Base-by-base conservation (phyloP, 2,329 filamentous ascomycete genomes). In the Aspergillus sp. region DNA sequence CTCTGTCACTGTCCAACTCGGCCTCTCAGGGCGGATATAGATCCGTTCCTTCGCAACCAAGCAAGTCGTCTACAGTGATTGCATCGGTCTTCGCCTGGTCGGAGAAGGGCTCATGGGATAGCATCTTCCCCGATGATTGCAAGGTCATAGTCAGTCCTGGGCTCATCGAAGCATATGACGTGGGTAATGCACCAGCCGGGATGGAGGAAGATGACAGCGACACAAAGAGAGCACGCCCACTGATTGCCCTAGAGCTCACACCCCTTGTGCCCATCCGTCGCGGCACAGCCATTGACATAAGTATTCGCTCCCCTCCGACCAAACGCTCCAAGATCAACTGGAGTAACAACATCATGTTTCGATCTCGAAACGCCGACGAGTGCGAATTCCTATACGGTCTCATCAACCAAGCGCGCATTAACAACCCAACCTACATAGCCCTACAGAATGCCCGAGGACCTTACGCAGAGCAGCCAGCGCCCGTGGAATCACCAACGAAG, bases 231-330 rank as follows among this genome's bases (percentile, higher is more conserved):
- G 61, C 55, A 39, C 79, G 80, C 58, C 87, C 86, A 32, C 76
- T 89, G 32, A 76, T 89, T 61, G 90, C 89, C 5, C 85, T 97
- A 36, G 92, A 97, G 71, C 86, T 99, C 45, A 98, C 94, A 0
- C 95, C 95, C 0, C 82, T 97, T 39, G 94, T 98, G 7, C 90
- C 93, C 67, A 88, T 98, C 63, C 87, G 94, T 64, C 90, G 94
- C 70, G 95, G 93, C 69, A 99, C 92, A 21, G 91, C 91, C 3
- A 86, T 99, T 32, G 95, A 99, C 74, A 91, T 99, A 57, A 95
- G 96, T 66, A 91, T 99, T 65, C 90, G 92, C 53, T 97, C 94
- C 6, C 91, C 91, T 1, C 90, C 93, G 25, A 90, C 90, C 6
- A 74, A 83, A 36, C 86, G 90, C 63, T 92, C 90, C 5, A 86